Percentiles rank a stretch among this genome's conserved stretches.
These are phyloP conservation scores for Candida gorgasii DNA, from an alignment of 805 yeast genomes.

Conservation along the genomic window DNA sequence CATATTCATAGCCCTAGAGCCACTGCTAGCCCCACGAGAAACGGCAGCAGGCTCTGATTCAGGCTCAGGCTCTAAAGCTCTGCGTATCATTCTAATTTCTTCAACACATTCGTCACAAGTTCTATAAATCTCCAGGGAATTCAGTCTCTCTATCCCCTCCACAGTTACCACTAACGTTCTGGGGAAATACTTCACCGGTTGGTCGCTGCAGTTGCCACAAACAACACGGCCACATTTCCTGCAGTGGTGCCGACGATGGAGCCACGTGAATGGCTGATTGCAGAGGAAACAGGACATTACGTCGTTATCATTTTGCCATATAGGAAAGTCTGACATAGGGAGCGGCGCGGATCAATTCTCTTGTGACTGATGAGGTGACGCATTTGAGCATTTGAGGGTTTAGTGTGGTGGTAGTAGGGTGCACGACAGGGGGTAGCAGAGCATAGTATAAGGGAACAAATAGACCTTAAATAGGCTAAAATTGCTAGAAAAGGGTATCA, in stretches of 20 bases:
- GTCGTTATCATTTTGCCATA: conserved; percentile 73
- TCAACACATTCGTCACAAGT: conserved; percentile 75
- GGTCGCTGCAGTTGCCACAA: conserved; percentile 66
- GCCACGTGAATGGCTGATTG: conserved; percentile 50
- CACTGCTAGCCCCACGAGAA: too few species aligned
- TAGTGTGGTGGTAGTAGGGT: too few species aligned
- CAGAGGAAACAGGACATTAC: conserved; percentile 59
- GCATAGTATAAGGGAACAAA: too few species aligned
- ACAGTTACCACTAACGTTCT: conserved; percentile 59
- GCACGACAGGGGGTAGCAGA: too few species aligned
- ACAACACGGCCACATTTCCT: conserved; percentile 78
- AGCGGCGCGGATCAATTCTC: conserved; percentile 5
- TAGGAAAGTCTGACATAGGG: conserved; percentile 22
- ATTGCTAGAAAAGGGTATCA: too few species aligned
- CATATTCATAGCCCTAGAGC: not conserved
- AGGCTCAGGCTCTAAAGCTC: conserved; percentile 1
- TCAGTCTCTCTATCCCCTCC: conserved; percentile 48
- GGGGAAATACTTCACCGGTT: conserved; percentile 55
- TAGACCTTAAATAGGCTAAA: too few species aligned
- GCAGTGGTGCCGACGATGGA: conserved; percentile 81
- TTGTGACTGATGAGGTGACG: not conserved
- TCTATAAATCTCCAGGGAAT: conserved; percentile 59
- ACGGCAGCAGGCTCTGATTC: not conserved
- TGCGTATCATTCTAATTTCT: conserved; percentile 53
- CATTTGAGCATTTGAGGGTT: not conserved